phyloP scores from a whole-genome alignment of 1,284 basidiomycete genomes.

The Rhodotorula glutinis region DNA sequence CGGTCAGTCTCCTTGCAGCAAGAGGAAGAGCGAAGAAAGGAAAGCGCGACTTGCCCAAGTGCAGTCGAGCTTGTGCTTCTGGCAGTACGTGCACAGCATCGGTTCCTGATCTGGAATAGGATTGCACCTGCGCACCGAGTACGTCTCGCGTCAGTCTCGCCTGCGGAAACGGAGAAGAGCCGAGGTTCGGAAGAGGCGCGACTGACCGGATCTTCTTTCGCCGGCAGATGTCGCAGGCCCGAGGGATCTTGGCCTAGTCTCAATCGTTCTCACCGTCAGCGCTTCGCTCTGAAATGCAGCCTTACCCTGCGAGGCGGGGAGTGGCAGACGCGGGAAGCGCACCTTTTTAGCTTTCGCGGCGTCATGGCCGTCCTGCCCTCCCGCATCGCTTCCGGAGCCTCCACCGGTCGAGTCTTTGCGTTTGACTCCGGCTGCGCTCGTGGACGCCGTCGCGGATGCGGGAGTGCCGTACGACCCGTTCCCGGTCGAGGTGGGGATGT shows the following conservation, averaged over 20 bases:
- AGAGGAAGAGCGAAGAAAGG: too few species aligned
- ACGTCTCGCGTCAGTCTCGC: background rate
- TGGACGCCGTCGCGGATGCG: background rate
- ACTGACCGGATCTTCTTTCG: conserved; percentile 81
- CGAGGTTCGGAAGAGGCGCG: background rate
- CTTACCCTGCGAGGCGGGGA: background rate
- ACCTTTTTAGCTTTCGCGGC: conserved; percentile 2
- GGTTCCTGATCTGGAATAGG: conserved; percentile 69
- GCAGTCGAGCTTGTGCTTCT: conserved; percentile 84
- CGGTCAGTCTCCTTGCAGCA: too few species aligned
- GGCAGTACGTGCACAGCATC: conserved; percentile 76
- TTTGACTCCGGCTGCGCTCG: background rate
- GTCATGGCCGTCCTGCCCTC: background rate
- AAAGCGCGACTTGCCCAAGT: conserved; percentile 55
- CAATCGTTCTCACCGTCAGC: too few species aligned
- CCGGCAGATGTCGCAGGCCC: conserved; percentile 86
- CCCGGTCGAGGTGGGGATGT: background rate
- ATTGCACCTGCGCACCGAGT: conserved; percentile 61
- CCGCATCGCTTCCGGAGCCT: background rate
- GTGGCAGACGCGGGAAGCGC: background rate
- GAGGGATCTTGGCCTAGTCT: conserved; percentile 63
- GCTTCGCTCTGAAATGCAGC: too few species aligned
- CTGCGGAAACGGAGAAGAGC: too few species aligned
- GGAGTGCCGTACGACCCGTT: background rate
- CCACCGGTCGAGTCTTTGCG: background rate